phyloP scores from a whole-genome alignment of 2,329 filamentous ascomycete genomes.

The Fusarium protoensiforme region DNA sequence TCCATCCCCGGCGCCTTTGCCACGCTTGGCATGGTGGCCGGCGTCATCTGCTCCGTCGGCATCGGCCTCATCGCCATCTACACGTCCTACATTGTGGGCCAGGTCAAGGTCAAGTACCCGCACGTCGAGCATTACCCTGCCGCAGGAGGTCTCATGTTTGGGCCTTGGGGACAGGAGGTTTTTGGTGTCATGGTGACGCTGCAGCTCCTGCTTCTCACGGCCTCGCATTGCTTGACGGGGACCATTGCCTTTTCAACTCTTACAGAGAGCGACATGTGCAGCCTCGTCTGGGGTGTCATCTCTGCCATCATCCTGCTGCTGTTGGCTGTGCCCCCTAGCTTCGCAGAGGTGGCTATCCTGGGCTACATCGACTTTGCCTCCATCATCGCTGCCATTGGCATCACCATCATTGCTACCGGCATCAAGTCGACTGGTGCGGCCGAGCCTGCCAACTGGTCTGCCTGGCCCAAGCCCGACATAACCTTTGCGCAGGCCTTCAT shows the following conservation, averaged over 20 bases:
- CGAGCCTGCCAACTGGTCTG: slow-evolving; percentile 46
- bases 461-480: slow-evolving; percentile 52
- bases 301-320: slow-evolving; percentile 53
- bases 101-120: slow-evolving; percentile 58
- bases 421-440: slow-evolving; percentile 44
- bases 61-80: slow-evolving; percentile 55
- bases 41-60: slow-evolving; percentile 49
- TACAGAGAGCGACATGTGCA: slow-evolving; percentile 61
- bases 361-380: slow-evolving; percentile 43
- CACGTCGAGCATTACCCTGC: slow-evolving; percentile 72
- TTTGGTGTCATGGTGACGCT: slow-evolving; percentile 67
- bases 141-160: slow-evolving; percentile 68
- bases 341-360: slow-evolving; percentile 44
- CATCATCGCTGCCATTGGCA: slow-evolving; percentile 64
- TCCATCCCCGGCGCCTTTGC: slow-evolving; percentile 40
- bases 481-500: slow-evolving; percentile 64
- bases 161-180: slow-evolving; percentile 66
- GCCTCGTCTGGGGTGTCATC: slow-evolving; percentile 52
- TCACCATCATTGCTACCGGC: slow-evolving; percentile 72
- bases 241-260: slow-evolving; percentile 72
- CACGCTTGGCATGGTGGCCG: slow-evolving; percentile 45
- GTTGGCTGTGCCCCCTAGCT: slow-evolving; percentile 54
- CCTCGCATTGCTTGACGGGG: slow-evolving; percentile 75
- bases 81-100: slow-evolving; percentile 53
- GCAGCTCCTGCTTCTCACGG: slow-evolving; percentile 73